Base-by-base conservation (phyloP, 352 stramenopile genomes). In the Globisporangium orthogonon region DNA sequence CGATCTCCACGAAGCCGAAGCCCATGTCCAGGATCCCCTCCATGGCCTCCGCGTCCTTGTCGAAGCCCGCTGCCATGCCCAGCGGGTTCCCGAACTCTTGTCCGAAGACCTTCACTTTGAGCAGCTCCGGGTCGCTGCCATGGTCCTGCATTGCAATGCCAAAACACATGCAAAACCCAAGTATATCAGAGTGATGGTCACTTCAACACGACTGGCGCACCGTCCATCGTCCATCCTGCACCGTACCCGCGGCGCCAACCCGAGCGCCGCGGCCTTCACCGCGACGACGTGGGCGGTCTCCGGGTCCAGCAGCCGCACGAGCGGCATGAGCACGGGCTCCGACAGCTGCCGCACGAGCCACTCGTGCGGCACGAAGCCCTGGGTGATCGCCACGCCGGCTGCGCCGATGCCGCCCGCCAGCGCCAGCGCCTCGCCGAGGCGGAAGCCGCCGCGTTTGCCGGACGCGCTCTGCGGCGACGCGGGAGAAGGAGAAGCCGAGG, bases 51-150 rank as follows among this genome's bases (percentile, higher is more conserved):
- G 76, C 96, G 67, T 99, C 74, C 73, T 99, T 99, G 71, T 99
- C 97, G 71, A 99, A 99, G 51, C 97, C 97, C 1, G 96, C 97
- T 2, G 96, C 96, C 57, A 99, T 89, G 23, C 96, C 96, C 46
- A 99, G 69, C 14, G 90, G 89, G 66, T 97, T 98, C 5, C 78
- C 58, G 54, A 99, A 97, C 29, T 78, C 64, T 0, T 93, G 73
- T 0, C 81, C 81, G 44, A 94, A 77, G 9, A 62, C 67, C 5
- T 78, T 63, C 5, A 92, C 66, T 10, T 65, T 61, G 39, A 94
- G 69, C 44, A 86, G 70, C 52, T 71, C 52, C 23, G 80, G 67
- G 53, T 94, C 84, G 5, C 39, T 37, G 23, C 73, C 57, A 0
- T 71, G 67, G 50, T 90, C 78, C 59, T 81, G 37, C 14, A 43